Base-by-base conservation (phyloP, 2,329 filamentous ascomycete genomes). In the Alternaria gaisen region DNA sequence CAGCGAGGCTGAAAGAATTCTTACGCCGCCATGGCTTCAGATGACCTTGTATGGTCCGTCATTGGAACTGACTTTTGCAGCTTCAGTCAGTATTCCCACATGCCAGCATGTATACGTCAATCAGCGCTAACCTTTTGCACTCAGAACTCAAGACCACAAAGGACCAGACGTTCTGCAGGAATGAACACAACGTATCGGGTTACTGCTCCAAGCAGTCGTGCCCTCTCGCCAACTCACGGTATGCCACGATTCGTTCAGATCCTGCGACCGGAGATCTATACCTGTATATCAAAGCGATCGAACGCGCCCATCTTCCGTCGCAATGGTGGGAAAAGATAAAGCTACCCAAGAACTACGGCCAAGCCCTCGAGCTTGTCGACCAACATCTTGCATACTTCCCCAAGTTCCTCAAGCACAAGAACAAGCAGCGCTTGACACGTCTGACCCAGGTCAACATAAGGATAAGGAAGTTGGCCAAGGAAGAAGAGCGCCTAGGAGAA, bases 321-420 rank as follows among this genome's bases (percentile, higher is more conserved):
- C 96, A 97, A 80, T 89, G 94, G 83, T 99, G 95, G 95, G 93
- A 98, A 82, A 89, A 90, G 70, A 93, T 97, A 77, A 92, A 93
- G 76, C 84, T 99, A 34, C 93, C 92, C 28, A 88, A 89, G 72
- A 97, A 98, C 83, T 98, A 98, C 80, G 88, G 89, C 65, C 91
- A 94, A 77, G 95, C 95, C 1, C 86, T 99, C 26, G 87, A 91
- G 69, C 92, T 97, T 79, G 88, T 99, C 68, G 75, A 78, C 53
- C 53, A 69, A 18, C 71, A 77, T 46, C 72, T 79, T 16, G 91
- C 93, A 74, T 98, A 97, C 85, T 98, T 93, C 83, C 94, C 94
- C 56, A 97, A 97, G 79, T 97, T 97, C 77, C 82, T 97, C 66
- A 83, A 93, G 34, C 93, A 97, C 83, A 97, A 96, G 82, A 95